phyloP scores from a whole-genome alignment of 2,329 filamentous ascomycete genomes.

The Colletotrichum plurivorum region DNA sequence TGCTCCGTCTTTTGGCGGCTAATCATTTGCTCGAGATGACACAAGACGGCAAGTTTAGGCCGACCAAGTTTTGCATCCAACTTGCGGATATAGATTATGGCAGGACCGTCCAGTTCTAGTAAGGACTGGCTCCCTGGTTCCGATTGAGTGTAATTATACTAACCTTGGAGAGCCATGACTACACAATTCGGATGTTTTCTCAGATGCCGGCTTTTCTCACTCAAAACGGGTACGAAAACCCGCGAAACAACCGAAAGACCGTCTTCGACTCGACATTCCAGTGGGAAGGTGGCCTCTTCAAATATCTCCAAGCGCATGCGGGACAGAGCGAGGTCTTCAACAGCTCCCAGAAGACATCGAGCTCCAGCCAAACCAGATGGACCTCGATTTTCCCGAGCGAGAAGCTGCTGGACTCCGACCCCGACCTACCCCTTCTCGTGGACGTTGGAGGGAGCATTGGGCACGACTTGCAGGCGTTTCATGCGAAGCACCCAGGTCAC shows the following conservation, averaged over 20 bases:
- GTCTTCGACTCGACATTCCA: conserved; percentile 8
- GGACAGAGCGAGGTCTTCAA: conserved; percentile 6
- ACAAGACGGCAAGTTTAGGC: neutral
- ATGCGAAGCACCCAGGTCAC: conserved; percentile 3
- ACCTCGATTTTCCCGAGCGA: conserved; percentile 15
- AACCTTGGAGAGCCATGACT: neutral
- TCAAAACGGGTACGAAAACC: conserved; percentile 5
- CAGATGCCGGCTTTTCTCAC: conserved; percentile 17
- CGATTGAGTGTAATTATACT: too few species aligned
- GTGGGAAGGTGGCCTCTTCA: conserved; percentile 6
- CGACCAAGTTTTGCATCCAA: neutral
- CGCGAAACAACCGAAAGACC: neutral
- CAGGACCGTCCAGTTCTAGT: conserved; percentile 3
- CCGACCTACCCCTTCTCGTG: conserved; percentile 15
- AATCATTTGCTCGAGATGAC: conserved; percentile 13
- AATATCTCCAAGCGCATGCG: neutral
- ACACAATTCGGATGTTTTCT: neutral
- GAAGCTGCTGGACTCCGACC: neutral
- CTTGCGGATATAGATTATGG: neutral
- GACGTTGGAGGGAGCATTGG: conserved; percentile 23
- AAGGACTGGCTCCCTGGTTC: neutral
- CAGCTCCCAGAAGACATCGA: conserved; percentile 4
- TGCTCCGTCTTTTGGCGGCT: conserved; percentile 13
- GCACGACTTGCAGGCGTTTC: conserved; percentile 19
- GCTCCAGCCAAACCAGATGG: conserved; percentile 6